Evolutionary conservation across 768 basidiomycete species (phyloP).

Genomic region (Auricularia heimuer): DNA sequence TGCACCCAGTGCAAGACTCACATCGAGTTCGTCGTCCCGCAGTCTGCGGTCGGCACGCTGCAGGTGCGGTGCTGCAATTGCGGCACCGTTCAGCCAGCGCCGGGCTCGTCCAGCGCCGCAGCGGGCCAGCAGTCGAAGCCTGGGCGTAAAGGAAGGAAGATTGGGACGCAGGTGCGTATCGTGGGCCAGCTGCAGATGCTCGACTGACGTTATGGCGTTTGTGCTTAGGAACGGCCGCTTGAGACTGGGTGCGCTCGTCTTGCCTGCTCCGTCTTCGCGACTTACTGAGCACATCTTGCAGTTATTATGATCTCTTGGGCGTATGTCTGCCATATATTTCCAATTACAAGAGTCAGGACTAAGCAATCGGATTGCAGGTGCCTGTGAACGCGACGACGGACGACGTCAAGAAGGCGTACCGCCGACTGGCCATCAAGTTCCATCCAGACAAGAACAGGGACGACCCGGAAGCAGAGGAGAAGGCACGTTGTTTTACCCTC

Average conservation of each 20-base stretch:
- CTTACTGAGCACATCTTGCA: neutral
- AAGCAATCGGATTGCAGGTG: conserved; percentile 27
- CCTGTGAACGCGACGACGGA: conserved; percentile 65
- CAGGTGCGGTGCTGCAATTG: conserved; percentile 66
- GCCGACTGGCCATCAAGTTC: conserved; percentile 81
- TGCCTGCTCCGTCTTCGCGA: too few relatives aligned
- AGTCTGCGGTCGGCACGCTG: conserved; percentile 26
- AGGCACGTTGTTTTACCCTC: conserved; percentile 13
- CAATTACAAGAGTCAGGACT: too few relatives aligned
- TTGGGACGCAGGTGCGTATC: conserved; percentile 64
- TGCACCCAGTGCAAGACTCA: neutral
- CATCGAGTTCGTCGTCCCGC: neutral
- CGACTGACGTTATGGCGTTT: neutral
- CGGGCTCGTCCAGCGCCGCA: conserved; percentile 12
- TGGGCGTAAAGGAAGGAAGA: conserved; percentile 54
- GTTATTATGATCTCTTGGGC: neutral
- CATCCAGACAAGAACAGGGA: conserved; percentile 90
- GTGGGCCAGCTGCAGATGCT: neutral
- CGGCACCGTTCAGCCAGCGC: conserved; percentile 27
- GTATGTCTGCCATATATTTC: neutral
- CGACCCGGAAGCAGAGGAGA: conserved; percentile 73
- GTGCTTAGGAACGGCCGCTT: neutral
- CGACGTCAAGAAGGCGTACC: conserved; percentile 87
- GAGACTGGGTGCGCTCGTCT: too few relatives aligned
- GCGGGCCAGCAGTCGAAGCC: conserved; percentile 6